A percentile compares a stretch with the other conserved stretches of the same genome.
Conservation (phyloP, 1,139 yeast genomes). For the Zhuliangozyma parablackwelliae region DNA sequence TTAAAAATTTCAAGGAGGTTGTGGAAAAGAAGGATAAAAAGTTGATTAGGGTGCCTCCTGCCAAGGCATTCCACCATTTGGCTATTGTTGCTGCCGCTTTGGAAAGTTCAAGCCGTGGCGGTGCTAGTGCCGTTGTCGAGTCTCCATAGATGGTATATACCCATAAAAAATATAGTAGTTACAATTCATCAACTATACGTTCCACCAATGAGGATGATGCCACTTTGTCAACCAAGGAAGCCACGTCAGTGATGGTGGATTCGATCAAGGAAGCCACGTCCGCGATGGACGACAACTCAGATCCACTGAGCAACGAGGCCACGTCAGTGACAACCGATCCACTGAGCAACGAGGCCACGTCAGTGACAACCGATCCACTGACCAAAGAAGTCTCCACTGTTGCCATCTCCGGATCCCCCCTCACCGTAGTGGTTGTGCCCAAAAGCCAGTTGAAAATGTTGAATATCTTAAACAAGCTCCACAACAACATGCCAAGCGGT, state of each 20-base stretch:
- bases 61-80: constrained; percentile 82
- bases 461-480: constrained; percentile 51
- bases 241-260: too few species aligned
- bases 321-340: background rate
- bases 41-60: constrained; percentile 57
- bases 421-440: constrained; percentile 5
- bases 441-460: constrained; percentile 31
- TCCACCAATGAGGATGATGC: too few species aligned
- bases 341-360: too few species aligned
- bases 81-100: constrained; percentile 84
- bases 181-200: too few species aligned
- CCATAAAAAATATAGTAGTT: too few species aligned
- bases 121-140: constrained; percentile 53
- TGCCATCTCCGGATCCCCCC: background rate
- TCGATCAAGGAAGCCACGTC: too few species aligned
- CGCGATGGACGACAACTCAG: too few species aligned
- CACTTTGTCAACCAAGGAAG: too few species aligned
- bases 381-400: background rate
- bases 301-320: background rate
- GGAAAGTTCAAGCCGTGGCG: constrained; percentile 60
- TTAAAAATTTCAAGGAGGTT: constrained; percentile 69
- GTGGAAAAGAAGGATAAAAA: constrained; percentile 60
- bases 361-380: background rate
- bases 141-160: constrained; percentile 9
- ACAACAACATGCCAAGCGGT: constrained; percentile 54